A percentile compares a stretch with the other conserved stretches of the same genome.
phyloP scores from a whole-genome alignment of 352 stramenopile genomes.

The Globisporangium canariense region DNA sequence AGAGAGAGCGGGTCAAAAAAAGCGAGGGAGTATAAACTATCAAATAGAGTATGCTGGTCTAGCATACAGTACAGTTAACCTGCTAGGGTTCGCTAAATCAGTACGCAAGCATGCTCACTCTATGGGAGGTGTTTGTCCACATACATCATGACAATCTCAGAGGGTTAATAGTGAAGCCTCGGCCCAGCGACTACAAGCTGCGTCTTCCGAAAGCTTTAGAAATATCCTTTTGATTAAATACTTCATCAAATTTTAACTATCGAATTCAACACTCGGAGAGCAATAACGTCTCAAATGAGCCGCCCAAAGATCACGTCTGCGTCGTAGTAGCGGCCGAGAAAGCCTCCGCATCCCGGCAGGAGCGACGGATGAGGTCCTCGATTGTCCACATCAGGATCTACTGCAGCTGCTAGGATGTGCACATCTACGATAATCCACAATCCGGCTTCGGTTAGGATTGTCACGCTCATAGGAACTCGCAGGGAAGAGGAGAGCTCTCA shows the following conservation, averaged over 20 bases:
- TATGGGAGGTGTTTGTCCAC: too few relatives aligned
- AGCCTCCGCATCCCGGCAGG: conserved; percentile 6
- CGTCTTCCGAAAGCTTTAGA: background rate
- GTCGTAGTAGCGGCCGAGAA: conserved; percentile 13
- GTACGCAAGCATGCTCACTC: too few relatives aligned
- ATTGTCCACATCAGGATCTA: conserved; percentile 2
- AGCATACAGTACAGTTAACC: too few relatives aligned
- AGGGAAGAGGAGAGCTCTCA: too few relatives aligned
- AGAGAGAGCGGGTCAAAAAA: background rate
- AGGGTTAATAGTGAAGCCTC: too few relatives aligned
- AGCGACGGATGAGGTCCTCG: background rate
- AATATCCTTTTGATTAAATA: background rate
- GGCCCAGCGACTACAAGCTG: too few relatives aligned
- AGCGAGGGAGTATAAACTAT: background rate
- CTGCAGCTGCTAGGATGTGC: conserved; percentile 1
- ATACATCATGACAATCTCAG: too few relatives aligned
- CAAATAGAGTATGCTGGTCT: background rate
- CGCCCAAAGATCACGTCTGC: background rate
- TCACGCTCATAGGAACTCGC: background rate
- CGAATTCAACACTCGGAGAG: background rate
- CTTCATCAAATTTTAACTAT: background rate
- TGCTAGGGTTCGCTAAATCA: too few relatives aligned
- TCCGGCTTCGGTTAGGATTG: background rate
- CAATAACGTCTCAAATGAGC: conserved; percentile 6
- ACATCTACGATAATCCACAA: background rate